Evolutionary conservation across 2,329 filamentous ascomycete species (phyloP).

Genomic region (Neofusicoccum umdonicola): DNA sequence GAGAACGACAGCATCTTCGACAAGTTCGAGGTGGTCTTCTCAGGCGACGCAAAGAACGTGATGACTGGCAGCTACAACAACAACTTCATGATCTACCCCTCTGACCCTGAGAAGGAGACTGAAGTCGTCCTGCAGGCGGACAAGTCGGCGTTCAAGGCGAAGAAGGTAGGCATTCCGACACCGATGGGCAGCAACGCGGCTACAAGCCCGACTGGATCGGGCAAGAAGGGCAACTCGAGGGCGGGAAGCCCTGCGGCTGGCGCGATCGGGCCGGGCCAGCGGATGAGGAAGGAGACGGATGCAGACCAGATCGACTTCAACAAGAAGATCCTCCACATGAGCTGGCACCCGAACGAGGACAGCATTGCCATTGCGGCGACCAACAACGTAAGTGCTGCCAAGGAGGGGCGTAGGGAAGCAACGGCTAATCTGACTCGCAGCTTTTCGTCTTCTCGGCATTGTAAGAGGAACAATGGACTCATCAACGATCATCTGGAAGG

Average conservation of each 20-base stretch:
- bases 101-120: constrained; percentile 91
- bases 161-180: constrained; percentile 97
- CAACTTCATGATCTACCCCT: constrained; percentile 99
- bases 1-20: constrained; percentile 99
- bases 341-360: constrained; percentile 99
- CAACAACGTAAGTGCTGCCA: constrained; percentile 80
- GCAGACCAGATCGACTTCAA: constrained; percentile 99
- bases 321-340: constrained; percentile 99
- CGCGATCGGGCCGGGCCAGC: constrained; percentile 71
- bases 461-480: constrained; percentile 31
- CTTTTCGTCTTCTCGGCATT: constrained; percentile 57
- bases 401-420: neutral
- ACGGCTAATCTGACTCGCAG: constrained; percentile 31
- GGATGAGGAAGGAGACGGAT: constrained; percentile 99
- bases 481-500: constrained; percentile 18
- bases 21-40: constrained; percentile 99
- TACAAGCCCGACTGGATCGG: constrained; percentile 70
- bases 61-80: constrained; percentile 99
- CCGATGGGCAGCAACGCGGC: constrained; percentile 74
- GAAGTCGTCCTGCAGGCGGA: constrained; percentile 97
- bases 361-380: constrained; percentile 99
- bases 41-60: constrained; percentile 95
- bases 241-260: constrained; percentile 81
- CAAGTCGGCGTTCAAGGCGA: constrained; percentile 99
- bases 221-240: constrained; percentile 85